A percentile compares a stretch with the other conserved stretches of the same genome.
Evolutionary conservation across 2,329 filamentous ascomycete species (phyloP).

Genomic region (Lachnellula willkommii): DNA sequence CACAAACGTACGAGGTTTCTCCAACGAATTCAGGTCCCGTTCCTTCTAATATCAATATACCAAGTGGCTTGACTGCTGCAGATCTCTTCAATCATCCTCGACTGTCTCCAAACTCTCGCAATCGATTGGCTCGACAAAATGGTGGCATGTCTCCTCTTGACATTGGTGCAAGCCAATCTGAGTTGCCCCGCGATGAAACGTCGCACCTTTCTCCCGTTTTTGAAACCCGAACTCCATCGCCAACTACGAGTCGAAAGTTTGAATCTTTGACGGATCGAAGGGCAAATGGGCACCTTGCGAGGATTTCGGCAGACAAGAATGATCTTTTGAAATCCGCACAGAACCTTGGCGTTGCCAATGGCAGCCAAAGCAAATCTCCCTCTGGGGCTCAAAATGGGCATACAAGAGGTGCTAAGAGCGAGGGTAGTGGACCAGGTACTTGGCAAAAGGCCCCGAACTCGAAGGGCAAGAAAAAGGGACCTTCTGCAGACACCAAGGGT

Average conservation of each 20-base stretch:
- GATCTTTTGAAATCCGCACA: constrained; percentile 9
- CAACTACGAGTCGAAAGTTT: constrained; percentile 52
- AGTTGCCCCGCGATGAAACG: constrained; percentile 25
- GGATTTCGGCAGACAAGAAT: constrained; percentile 14
- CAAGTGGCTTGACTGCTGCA: constrained; percentile 15
- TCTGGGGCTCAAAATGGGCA: constrained; percentile 42
- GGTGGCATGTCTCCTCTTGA: constrained; percentile 30
- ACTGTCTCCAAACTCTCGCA: constrained; percentile 26
- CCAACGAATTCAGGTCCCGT: background rate
- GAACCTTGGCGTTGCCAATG: constrained; percentile 35
- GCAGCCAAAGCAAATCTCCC: constrained; percentile 23
- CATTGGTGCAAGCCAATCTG: constrained; percentile 24
- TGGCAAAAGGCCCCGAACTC: constrained; percentile 58
- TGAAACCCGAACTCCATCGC: constrained; percentile 67
- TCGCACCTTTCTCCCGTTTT: constrained; percentile 65
- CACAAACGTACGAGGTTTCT: constrained; percentile 7
- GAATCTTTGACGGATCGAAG: constrained; percentile 34
- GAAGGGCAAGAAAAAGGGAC: constrained; percentile 47
- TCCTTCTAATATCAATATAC: constrained; percentile 12
- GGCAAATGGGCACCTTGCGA: constrained; percentile 9
- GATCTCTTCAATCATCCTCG: constrained; percentile 20
- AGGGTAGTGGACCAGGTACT: constrained; percentile 39
- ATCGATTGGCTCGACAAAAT: constrained; percentile 24
- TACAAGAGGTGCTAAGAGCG: constrained; percentile 48
- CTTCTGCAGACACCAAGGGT: constrained; percentile 41